Evolutionary conservation across 2,329 filamentous ascomycete species (phyloP), one percentile per base, ranked within the genome.

Genomic region (Sarocladium oryzae): DNA sequence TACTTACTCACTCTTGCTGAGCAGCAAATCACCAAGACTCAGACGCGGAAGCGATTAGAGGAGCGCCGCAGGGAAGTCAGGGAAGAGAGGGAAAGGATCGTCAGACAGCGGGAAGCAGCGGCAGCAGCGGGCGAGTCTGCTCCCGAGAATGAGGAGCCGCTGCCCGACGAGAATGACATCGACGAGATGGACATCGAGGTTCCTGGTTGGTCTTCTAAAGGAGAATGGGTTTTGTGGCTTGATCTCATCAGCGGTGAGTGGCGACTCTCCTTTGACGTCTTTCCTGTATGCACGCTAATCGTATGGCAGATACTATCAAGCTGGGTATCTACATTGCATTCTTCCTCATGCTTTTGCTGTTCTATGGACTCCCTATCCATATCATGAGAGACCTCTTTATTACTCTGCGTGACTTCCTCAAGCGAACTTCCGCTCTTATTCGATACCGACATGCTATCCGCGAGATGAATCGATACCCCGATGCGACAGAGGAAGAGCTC

Each of bases 311-410:
- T 64, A 89, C 96, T 63, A 75, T 95, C 62, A 99, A 96, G 67
- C 82, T 97, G 16, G 73, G 85, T 37, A 88, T 96, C 36, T 99
- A 97, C 63, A 74, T 91, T 30, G 81, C 86, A 7, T 99, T 99
- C 76, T 99, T 99, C 70, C 82, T 85, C 55, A 92, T 99, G 59
- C 84, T 97, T 16, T 83, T 96, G 61, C 86, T 84, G 23, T 97
- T 97, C 74, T 96, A 96, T 65, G 93, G 92, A 10, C 76, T 99
- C 26, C 93, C 93, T 0, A 95, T 99, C 55, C 93, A 99, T 63
- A 97, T 99, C 53, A 87, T 99, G 72, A 81, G 93, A 51, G 93
- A 99, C 65, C 82, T 97, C 20, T 95, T 96, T 69, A 82, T 99
- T 71, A 97, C 93, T 0, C 86, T 92, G 49, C 82, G 91, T 49